Evolutionary conservation across 2,329 filamentous ascomycete species (phyloP).

Genomic region (Huntiella moniliformis): DNA sequence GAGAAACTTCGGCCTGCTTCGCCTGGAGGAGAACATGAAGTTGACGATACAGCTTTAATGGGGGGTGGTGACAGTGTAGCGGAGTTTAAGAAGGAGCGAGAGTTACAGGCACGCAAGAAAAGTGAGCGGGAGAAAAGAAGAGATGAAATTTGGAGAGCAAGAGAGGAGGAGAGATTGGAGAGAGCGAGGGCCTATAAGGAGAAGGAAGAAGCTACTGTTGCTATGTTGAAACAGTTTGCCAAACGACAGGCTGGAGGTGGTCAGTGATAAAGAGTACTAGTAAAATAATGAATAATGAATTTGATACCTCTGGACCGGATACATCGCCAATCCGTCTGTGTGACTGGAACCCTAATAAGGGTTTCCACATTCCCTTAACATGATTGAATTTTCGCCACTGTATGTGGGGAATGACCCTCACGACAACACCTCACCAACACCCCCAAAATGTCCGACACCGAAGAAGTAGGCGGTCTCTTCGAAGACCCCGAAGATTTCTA

Average conservation of each 20-base stretch:
- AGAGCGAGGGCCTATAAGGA: constrained; percentile 47
- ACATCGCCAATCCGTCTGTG: not conserved
- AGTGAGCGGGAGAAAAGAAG: constrained; percentile 65
- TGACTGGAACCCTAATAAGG: too few relatives aligned
- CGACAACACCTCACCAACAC: not conserved
- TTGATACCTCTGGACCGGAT: not conserved
- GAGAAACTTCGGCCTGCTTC: constrained; percentile 55
- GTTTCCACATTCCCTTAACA: too few relatives aligned
- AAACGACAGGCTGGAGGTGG: constrained; percentile 38
- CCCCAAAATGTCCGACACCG: constrained; percentile 19
- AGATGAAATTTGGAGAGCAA: constrained; percentile 62
- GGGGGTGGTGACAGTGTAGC: constrained; percentile 46
- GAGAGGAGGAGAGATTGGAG: constrained; percentile 64
- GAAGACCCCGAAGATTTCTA: constrained; percentile 67
- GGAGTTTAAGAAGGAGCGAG: constrained; percentile 50
- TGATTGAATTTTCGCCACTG: too few relatives aligned
- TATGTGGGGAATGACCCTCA: not conserved
- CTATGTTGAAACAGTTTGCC: constrained; percentile 61
- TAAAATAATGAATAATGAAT: not conserved
- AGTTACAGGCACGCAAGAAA: constrained; percentile 51
- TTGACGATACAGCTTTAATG: constrained; percentile 61
- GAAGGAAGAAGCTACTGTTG: constrained; percentile 72
- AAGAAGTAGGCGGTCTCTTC: constrained; percentile 40
- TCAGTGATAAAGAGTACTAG: not conserved
- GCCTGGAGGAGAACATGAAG: constrained; percentile 38